Evolutionary conservation across 1,139 yeast species (phyloP).

Genomic region (Yamadazyma dendronema): DNA sequence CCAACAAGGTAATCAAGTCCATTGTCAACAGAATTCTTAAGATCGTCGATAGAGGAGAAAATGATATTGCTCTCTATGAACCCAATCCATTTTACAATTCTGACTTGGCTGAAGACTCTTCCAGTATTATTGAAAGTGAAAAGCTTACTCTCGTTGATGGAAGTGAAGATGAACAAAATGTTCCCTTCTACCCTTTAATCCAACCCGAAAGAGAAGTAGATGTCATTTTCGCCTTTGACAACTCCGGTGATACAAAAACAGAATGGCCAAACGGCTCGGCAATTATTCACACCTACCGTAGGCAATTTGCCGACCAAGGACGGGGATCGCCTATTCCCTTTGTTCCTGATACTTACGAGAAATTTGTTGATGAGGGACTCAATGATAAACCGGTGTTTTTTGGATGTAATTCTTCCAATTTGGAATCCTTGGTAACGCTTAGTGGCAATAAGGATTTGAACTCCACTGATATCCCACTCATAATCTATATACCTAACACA

Average conservation of each 20-base stretch:
- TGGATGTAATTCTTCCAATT: constrained; percentile 37
- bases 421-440: constrained; percentile 27
- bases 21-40: constrained; percentile 27
- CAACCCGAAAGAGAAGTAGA: constrained; percentile 74
- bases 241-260: constrained; percentile 71
- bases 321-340: constrained; percentile 40
- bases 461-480: constrained; percentile 38
- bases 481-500: constrained; percentile 38
- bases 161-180: constrained; percentile 78
- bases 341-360: constrained; percentile 31
- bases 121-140: constrained; percentile 11
- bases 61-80: constrained; percentile 39
- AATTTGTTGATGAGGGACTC: constrained; percentile 28
- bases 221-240: constrained; percentile 78
- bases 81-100: constrained; percentile 41
- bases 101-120: constrained; percentile 15
- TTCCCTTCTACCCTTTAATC: constrained; percentile 75
- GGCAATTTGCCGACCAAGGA: constrained; percentile 48
- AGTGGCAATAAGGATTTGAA: constrained; percentile 28
- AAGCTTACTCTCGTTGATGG: constrained; percentile 76
- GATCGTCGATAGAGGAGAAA: constrained; percentile 24
- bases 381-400: constrained; percentile 38
- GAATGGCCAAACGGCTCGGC: constrained; percentile 82
- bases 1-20: constrained; percentile 24
- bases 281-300: constrained; percentile 49